A percentile compares a stretch with the other conserved stretches of the same genome.
Evolutionary conservation across 1,139 yeast species (phyloP).

Genomic region (Hyphopichia khmerensis): DNA sequence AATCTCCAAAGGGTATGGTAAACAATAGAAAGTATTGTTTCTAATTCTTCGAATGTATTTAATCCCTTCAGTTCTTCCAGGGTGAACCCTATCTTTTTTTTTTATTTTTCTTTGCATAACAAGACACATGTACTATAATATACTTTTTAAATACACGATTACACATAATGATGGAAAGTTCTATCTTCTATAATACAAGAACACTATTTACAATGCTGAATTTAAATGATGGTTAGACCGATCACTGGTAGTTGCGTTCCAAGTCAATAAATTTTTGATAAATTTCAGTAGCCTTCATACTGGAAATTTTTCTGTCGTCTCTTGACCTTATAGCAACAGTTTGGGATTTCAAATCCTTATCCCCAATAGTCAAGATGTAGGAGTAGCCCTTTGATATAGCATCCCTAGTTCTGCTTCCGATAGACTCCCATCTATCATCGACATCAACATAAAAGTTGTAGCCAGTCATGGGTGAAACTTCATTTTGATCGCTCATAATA

Average conservation of each 20-base stretch:
- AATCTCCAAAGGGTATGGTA: constrained; percentile 44
- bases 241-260: constrained; percentile 43
- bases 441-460: constrained; percentile 73
- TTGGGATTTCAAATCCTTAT: constrained; percentile 65
- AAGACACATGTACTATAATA: not conserved
- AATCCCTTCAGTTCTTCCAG: not conserved
- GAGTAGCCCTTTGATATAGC: constrained; percentile 77
- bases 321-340: constrained; percentile 67
- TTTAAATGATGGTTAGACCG: too few species aligned
- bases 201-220: not conserved
- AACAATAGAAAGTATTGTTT: constrained; percentile 3
- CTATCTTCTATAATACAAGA: not conserved
- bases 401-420: constrained; percentile 78
- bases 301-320: constrained; percentile 49
- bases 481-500: constrained; percentile 23
- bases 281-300: constrained; percentile 47
- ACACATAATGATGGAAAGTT: not conserved
- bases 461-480: constrained; percentile 54
- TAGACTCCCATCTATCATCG: constrained; percentile 72
- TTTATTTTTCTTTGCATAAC: not conserved
- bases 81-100: not conserved
- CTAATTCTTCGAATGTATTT: not conserved
- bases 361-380: constrained; percentile 82
- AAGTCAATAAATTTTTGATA: constrained; percentile 47
- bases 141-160: not conserved